These are phyloP conservation scores for Lolium rigidum DNA, from an alignment of 176 grass and related monocot genomes.

Conservation along the genomic window DNA sequence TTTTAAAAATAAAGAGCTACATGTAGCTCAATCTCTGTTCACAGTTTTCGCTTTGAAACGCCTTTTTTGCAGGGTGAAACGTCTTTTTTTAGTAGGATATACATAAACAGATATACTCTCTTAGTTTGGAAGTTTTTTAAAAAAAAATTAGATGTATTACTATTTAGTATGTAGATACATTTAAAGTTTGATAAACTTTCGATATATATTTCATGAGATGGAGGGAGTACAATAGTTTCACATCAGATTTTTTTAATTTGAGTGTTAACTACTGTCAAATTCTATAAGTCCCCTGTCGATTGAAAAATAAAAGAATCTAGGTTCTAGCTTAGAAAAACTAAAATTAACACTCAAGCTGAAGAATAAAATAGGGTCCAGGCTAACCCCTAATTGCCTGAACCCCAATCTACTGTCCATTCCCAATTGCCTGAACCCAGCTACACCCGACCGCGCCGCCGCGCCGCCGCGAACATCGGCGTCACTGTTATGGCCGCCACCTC, in stretches of 20 bases:
- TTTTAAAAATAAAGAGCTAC: too few relatives aligned
- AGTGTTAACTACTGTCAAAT: neutral
- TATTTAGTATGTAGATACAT: too few relatives aligned
- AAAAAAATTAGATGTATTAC: too few relatives aligned
- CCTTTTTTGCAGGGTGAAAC: too few relatives aligned
- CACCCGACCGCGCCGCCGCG: conserved; percentile 30
- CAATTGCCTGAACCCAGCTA: conserved; percentile 11
- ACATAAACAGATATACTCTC: too few relatives aligned
- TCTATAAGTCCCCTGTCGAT: neutral
- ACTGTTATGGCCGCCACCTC: conserved; percentile 46
- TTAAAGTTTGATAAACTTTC: too few relatives aligned
- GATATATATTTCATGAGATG: too few relatives aligned
- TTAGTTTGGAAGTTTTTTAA: too few relatives aligned
- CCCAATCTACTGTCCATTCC: neutral
- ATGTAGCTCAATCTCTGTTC: too few relatives aligned
- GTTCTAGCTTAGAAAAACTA: neutral
- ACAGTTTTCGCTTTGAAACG: too few relatives aligned
- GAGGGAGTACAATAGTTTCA: neutral
- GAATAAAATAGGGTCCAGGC: neutral
- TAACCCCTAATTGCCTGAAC: conserved; percentile 2
- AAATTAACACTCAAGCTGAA: neutral
- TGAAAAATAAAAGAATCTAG: neutral
- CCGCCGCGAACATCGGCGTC: neutral
- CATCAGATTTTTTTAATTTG: neutral
- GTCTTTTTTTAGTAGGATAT: too few relatives aligned